Evolutionary conservation across 140 eudicot species (phyloP).

Genomic region (Bidens hawaiensis): DNA sequence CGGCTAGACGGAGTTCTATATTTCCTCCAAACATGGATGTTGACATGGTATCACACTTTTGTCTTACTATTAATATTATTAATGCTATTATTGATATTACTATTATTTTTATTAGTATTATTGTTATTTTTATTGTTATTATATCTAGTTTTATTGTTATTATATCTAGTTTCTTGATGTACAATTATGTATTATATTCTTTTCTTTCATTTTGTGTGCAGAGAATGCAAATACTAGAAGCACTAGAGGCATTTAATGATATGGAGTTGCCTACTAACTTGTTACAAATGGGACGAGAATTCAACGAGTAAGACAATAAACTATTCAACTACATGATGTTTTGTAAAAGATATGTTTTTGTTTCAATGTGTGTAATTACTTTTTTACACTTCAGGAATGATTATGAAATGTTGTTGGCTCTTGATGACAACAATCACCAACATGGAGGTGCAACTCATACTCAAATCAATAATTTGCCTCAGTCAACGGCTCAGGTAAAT

Average conservation of each 20-base stretch:
- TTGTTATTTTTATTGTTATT: not conserved
- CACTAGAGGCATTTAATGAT: slow-evolving; percentile 61
- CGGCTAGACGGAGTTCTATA: slow-evolving; percentile 38
- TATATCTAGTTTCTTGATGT: slow-evolving; percentile 9
- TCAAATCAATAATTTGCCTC: slow-evolving; percentile 70
- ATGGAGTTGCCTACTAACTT: slow-evolving; percentile 43
- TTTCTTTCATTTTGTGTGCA: slow-evolving; percentile 18
- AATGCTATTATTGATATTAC: not conserved
- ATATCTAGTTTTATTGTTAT: not conserved
- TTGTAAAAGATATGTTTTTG: not conserved
- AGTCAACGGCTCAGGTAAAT: slow-evolving; percentile 75
- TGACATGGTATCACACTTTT: slow-evolving; percentile 53
- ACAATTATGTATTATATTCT: not conserved
- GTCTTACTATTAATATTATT: not conserved
- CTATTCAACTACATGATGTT: not conserved
- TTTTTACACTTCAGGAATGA: slow-evolving; percentile 53
- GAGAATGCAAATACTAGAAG: slow-evolving; percentile 79
- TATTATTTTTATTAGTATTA: not conserved
- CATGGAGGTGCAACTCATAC: slow-evolving; percentile 79
- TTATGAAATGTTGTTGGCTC: slow-evolving; percentile 95
- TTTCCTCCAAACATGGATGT: slow-evolving; percentile 84
- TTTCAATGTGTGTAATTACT: not conserved
- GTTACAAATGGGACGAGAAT: slow-evolving; percentile 54
- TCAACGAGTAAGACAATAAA: slow-evolving; percentile 61
- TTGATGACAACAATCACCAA: slow-evolving; percentile 84